Evolutionary conservation across 805 yeast genomes (phyloP), one percentile per base, ranked within the genome.

Genomic region (Starmerella floricola): DNA sequence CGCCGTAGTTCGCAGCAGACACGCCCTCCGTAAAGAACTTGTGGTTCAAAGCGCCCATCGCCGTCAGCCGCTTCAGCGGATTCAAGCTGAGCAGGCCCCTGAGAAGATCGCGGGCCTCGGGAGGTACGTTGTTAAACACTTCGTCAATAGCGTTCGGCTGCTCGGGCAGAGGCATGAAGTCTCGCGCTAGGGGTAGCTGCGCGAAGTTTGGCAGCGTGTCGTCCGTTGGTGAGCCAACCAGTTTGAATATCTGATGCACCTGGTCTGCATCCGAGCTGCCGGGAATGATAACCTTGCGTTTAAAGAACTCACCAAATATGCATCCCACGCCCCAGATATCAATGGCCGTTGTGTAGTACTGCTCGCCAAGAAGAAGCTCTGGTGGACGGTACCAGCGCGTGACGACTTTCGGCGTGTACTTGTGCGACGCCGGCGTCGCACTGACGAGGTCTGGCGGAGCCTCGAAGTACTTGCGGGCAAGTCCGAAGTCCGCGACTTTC

Each of bases 271-370:
- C 98, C 1, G 91, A 72, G 34, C 72, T 66, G 0, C 98, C 99
- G 32, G 78, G 86, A 36, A 91, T 60, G 13, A 91, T 79, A 1
- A 98, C 98, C 51, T 72, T 75, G 47, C 75, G 72, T 26, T 74
- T 76, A 62, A 81, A 88, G 56, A 87, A 69, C 62, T 91, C 99
- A 0, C 85, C 98, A 57, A 91, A 78, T 0, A 91, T 88, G 63
- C 98, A 91, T 1, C 97, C 97, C 17, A 84, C 73, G 0, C 97
- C 96, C 99, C 99, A 91, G 63, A 91, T 72, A 62, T 91, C 99
- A 11, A 88, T 88, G 0, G 97, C 94, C 0, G 96, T 82, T 2
- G 96, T 86, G 59, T 88, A 88, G 45, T 72, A 67, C 52, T 80
- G 69, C 51, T 86, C 94, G 3, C 95, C 95, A 40, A 91, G 63